Base-by-base conservation (phyloP, 169 alveolate genomes). In the Eimeria falciformis region DNA sequence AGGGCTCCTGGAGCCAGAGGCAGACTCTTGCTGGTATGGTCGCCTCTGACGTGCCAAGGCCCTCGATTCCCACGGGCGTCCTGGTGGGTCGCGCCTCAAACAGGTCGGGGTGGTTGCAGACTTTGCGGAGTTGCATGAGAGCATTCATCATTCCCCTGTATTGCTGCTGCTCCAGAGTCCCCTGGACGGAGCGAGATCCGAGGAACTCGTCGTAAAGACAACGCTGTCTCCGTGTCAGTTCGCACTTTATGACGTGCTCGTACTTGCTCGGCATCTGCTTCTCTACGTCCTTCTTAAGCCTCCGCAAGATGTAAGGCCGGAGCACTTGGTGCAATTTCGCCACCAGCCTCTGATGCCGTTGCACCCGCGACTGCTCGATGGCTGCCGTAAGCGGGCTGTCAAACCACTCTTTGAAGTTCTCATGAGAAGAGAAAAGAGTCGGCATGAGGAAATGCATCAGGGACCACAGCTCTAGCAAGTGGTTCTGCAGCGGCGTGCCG, bases 401-500 rank as follows among this genome's bases (percentile, higher is more conserved):
- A 91, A 97, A 97, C 99, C 99, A 97, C 66, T 97, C 97, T 91
- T 97, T 95, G 94, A 97, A 98, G 94, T 98, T 99, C 56, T 96
- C 92, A 83, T 97, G 98, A 12, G 97, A 94, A 47, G 96, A 95
- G 95, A 98, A 98, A 47, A 97, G 96, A 47, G 97, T 96, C 1
- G 99, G 99, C 99, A 98, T 98, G 55, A 99, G 96, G 96, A 99
- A 99, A 94, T 98, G 99, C 96, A 99, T 95, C 78, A 98, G 96
- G 23, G 99, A 98, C 99, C 99, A 99, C 50, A 99, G 96, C 95
- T 99, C 99, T 96, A 97, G 97, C 53, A 99, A 97, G 94, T 99
- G 98, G 97, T 99, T 99, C 95, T 99, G 99, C 43, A 99, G 95
- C 1, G 99, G 99, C 5, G 99, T 99, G 7, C 99, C 99, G 9